phyloP scores from a whole-genome alignment of 2,329 filamentous ascomycete species.

The Teratosphaeriaceae sp. region DNA sequence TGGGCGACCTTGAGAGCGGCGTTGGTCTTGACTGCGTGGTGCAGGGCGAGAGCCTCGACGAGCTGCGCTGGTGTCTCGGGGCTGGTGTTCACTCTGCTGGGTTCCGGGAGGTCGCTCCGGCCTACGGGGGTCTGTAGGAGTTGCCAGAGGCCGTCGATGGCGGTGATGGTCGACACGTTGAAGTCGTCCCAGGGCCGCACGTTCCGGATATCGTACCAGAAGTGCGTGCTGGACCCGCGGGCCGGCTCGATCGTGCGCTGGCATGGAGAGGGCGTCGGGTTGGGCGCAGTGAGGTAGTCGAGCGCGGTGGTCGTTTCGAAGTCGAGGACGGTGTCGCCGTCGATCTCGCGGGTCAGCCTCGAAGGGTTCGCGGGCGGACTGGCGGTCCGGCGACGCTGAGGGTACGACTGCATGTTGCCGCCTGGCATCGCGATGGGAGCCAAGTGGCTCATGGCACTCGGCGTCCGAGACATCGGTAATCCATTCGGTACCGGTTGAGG shows the following conservation, averaged over 20 bases:
- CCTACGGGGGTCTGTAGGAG: conserved; percentile 61
- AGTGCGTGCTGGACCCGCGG: conserved; percentile 69
- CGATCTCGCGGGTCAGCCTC: conserved; percentile 34
- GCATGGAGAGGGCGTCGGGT: conserved; percentile 72
- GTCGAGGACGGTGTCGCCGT: conserved; percentile 29
- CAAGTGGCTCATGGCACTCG: conserved; percentile 31
- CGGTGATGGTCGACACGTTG: conserved; percentile 62
- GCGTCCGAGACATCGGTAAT: conserved; percentile 25
- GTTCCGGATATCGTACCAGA: conserved; percentile 95
- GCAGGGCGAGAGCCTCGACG: conserved; percentile 65
- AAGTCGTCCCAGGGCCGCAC: conserved; percentile 78
- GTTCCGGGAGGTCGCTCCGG: conserved; percentile 53
- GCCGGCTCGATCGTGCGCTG: conserved; percentile 64
- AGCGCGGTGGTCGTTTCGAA: conserved; percentile 60
- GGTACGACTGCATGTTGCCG: conserved; percentile 26
- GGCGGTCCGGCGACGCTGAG: conserved; percentile 20
- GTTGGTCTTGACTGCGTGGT: conserved; percentile 84
- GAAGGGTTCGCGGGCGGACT: conserved; percentile 38
- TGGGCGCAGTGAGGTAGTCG: conserved; percentile 69
- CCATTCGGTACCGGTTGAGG: conserved; percentile 25
- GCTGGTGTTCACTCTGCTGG: conserved; percentile 50
- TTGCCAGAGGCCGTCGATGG: conserved; percentile 63
- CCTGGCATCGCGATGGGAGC: conserved; percentile 26
- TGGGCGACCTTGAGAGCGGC: conserved; percentile 72
- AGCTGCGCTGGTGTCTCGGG: conserved; percentile 68